Evolutionary conservation across 1,139 yeast species (phyloP), one percentile per base, ranked within the genome.

Genomic region (Meyerozyma sp.): DNA sequence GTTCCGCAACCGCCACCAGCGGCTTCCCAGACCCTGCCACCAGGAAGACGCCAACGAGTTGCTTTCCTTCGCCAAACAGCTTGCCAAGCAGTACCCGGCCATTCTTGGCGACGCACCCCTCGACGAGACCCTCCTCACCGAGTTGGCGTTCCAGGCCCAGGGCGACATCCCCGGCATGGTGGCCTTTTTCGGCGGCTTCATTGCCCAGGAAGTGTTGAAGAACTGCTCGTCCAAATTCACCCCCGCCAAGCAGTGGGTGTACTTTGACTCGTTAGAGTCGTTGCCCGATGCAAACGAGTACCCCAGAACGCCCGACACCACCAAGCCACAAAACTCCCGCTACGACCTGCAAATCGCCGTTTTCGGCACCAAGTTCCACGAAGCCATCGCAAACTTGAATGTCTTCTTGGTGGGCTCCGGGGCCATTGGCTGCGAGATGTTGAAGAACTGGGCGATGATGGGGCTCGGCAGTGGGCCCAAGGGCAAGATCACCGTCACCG

Each of bases 341-440:
- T 93, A 94, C 59, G 99, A 93, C 64, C 80, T 81, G 14, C 96
- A 90, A 68, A 85, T 90, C 57, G 97, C 98, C 4, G 96, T 93
- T 2, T 90, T 90, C 56, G 99, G 99, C 50, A 63, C 77, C 45
- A 79, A 79, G 36, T 89, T 79, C 68, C 93, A 88, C 58, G 80
- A 84, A 55, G 72, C 70, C 41, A 67, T 93, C 48, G 79, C 88
- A 39, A 88, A 91, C 63, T 70, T 87, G 51, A 84, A 79, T 59
- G 89, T 91, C 5, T 93, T 93, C 64, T 73, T 93, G 52, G 98
- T 93, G 36, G 99, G 99, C 42, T 81, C 98, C 2, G 99, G 99
- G 61, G 99, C 99, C 34, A 93, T 93, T 73, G 99, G 99, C 40
- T 93, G 99, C 70, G 99, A 93, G 69, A 93, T 94, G 94, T 75